A percentile compares a stretch with the other conserved stretches of the same genome.
Conservation (phyloP, 768 basidiomycete species). For the Chalciporus piperatus region DNA sequence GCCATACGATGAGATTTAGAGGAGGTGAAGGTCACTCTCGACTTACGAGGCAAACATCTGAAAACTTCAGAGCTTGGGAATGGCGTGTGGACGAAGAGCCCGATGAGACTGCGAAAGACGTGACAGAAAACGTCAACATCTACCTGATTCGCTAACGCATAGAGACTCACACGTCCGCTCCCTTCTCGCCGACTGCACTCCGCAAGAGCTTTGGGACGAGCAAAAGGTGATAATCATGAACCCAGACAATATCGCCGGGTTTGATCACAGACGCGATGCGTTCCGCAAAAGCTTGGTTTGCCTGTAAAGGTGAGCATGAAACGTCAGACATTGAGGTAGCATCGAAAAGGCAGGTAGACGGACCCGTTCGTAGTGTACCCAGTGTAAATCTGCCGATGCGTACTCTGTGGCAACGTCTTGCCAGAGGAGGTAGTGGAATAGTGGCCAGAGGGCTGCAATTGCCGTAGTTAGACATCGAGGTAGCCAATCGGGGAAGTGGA, state of each 20-base stretch:
- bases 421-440: slow-evolving; percentile 98
- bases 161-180: slow-evolving; percentile 23
- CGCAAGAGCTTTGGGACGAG: slow-evolving; percentile 86
- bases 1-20: slow-evolving; percentile 1
- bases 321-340: neutral
- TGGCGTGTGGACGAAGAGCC: slow-evolving; percentile 96
- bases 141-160: neutral
- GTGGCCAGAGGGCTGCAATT: slow-evolving; percentile 82
- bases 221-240: slow-evolving; percentile 94
- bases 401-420: slow-evolving; percentile 92
- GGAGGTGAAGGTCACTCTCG: neutral
- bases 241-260: slow-evolving; percentile 91
- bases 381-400: slow-evolving; percentile 80
- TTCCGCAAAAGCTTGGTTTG: slow-evolving; percentile 80
- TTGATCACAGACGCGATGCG: slow-evolving; percentile 72
- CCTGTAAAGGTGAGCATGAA: slow-evolving; percentile 41
- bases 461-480: neutral
- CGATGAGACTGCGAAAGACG: slow-evolving; percentile 48
- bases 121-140: neutral
- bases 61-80: slow-evolving; percentile 98
- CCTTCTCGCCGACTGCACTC: slow-evolving; percentile 46
- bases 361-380: slow-evolving; percentile 39
- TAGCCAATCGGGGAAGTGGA: neutral
- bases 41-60: slow-evolving; percentile 84
- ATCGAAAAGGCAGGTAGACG: neutral